Conservation (phyloP, 2,329 filamentous ascomycete genomes). For the Pseudogymnoascus sp. region DNA sequence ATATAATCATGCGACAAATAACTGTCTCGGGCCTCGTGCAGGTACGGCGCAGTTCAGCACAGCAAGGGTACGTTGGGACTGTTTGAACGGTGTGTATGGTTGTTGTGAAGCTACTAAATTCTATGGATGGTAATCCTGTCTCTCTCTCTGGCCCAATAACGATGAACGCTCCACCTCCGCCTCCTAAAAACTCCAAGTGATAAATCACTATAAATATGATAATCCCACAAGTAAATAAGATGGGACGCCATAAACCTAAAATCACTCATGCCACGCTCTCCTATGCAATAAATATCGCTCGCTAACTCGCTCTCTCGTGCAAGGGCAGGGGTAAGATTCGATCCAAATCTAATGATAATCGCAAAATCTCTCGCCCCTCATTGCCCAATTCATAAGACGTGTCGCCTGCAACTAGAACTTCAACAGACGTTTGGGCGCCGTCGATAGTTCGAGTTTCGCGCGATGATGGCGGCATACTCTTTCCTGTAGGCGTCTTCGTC, state of each 20-base stretch:
- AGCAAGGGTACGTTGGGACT: background rate
- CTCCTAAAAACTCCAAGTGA: background rate
- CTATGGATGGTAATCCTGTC: slow-evolving; percentile 3
- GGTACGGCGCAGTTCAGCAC: slow-evolving; percentile 4
- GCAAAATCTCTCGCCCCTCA: background rate
- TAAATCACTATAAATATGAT: slow-evolving; percentile 7
- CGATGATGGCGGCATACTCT: background rate
- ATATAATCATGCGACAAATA: slow-evolving; percentile 8
- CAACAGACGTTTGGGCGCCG: background rate
- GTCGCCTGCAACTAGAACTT: background rate
- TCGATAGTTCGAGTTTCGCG: background rate
- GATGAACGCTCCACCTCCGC: background rate
- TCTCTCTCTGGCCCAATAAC: background rate
- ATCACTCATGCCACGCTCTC: background rate
- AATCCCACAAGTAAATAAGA: background rate
- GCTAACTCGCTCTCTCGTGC: background rate
- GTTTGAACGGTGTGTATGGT: background rate
- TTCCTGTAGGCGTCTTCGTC: background rate
- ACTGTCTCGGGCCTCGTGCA: slow-evolving; percentile 7
- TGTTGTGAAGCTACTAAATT: slow-evolving; percentile 4
- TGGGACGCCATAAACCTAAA: background rate
- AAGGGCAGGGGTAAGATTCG: background rate
- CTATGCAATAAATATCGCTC: background rate
- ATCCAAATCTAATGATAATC: background rate
- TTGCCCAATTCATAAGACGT: background rate